A percentile compares a stretch with the other conserved stretches of the same genome.
Conservation (phyloP, 164 flowering plant genomes). For the Tetracentron sinense region DNA sequence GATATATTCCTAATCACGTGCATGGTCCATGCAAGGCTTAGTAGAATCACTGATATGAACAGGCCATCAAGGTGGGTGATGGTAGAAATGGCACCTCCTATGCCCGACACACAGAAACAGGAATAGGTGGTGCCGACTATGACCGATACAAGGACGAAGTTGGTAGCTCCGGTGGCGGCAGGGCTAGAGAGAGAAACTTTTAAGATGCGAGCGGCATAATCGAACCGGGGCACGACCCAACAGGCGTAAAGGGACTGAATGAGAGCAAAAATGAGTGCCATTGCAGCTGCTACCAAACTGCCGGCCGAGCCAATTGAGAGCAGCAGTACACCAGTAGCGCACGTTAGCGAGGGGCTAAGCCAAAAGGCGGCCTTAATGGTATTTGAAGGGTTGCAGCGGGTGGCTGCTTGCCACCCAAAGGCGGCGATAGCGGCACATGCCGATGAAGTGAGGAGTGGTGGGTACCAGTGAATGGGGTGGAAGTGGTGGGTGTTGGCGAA, state of each 20-base stretch:
- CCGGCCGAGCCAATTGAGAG: conserved; percentile 28
- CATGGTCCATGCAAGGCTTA: conserved; percentile 52
- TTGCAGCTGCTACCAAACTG: conserved; percentile 26
- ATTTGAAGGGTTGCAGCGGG: conserved; percentile 25
- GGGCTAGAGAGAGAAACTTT: conserved; percentile 25
- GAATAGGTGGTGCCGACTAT: conserved; percentile 19
- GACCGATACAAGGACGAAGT: conserved; percentile 15
- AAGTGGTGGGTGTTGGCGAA: conserved; percentile 21
- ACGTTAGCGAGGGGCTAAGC: conserved; percentile 47
- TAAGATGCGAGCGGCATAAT: conserved; percentile 30
- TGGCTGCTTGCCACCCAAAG: conserved; percentile 34
- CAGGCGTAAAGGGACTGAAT: conserved; percentile 47
- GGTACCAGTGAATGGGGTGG: conserved; percentile 43
- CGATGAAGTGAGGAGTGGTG: conserved; percentile 39
- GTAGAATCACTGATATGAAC: conserved; percentile 35
- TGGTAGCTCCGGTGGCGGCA: conserved; percentile 17
- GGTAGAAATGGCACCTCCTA: conserved; percentile 41
- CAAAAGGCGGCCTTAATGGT: conserved; percentile 44
- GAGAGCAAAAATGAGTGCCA: conserved; percentile 31
- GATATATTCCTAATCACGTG: conserved; percentile 40
- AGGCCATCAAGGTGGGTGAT: conserved; percentile 19
- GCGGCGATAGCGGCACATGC: conserved; percentile 29
- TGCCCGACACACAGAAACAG: conserved; percentile 35
- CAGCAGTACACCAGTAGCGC: conserved; percentile 36
- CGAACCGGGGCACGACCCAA: conserved; percentile 38